Evolutionary conservation across 1,139 yeast species (phyloP), one percentile per base, ranked within the genome.

Genomic region (Debaryomycetaceae sp.): DNA sequence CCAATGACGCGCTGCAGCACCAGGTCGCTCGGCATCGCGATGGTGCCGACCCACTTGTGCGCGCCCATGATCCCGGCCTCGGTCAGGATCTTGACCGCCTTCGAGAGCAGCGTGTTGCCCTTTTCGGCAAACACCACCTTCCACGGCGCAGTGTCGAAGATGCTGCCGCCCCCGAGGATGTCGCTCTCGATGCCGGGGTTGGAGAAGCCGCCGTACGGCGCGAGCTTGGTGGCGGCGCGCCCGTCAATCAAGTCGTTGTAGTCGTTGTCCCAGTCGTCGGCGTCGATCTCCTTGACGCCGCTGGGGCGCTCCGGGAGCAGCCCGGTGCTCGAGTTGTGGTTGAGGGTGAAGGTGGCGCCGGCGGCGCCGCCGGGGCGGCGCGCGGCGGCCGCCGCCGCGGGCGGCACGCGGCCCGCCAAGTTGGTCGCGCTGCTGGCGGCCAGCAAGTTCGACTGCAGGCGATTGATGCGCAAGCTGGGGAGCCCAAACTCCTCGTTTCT

Each of bases 1-100:
- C 49, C 40, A 39, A 73, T 75, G 3, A 81, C 78, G 1, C 56
- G 50, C 0, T 59, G 58, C 2, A 91, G 82, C 13, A 91, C 72
- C 22, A 73, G 78, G 54, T 91, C 96, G 12, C 91, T 82, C 15
- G 97, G 95, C 71, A 88, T 81, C 16, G 96, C 94, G 29, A 84
- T 60, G 1, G 95, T 80, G 9, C 98, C 98, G 2, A 89, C 77
- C 95, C 96, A 91, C 38, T 61, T 65, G 29, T 75, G 67, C 2
- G 67, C 56, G 4, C 68, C 62, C 5, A 68, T 61, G 10, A 76
- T 59, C 1, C 69, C 62, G 5, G 64, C 60, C 22, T 72, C 73
- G 1, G 44, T 56, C 0, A 94, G 82, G 6, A 81, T 61, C 31
- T 71, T 68, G n/a, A 91, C 74, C 0, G 97, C 96, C 44, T 91